These are phyloP conservation scores for Nannochloropsis oceanica DNA, from an alignment of 108 stramenopile species.

Conservation along the genomic window DNA sequence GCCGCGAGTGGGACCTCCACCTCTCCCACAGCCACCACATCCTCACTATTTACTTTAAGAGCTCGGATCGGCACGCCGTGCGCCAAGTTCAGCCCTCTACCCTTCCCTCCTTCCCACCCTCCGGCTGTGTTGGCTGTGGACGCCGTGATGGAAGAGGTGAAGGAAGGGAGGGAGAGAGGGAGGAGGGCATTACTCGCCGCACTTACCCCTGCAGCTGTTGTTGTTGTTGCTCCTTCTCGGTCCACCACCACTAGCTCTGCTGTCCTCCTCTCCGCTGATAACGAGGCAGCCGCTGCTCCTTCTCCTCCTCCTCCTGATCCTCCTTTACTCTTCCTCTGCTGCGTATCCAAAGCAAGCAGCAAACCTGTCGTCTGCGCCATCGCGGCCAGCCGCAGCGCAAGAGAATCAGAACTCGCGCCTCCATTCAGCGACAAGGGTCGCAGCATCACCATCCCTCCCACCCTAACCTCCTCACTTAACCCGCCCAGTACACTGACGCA, in stretches of 20 bases:
- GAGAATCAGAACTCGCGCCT: background rate
- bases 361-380: background rate
- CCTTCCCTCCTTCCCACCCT: background rate
- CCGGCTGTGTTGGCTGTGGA: background rate
- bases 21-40: background rate
- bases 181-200: background rate
- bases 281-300: background rate
- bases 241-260: background rate
- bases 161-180: background rate
- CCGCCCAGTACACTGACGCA: background rate
- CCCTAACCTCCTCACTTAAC: background rate
- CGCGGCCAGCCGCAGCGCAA: background rate
- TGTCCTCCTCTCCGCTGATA: background rate
- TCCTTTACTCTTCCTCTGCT: background rate
- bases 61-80: background rate
- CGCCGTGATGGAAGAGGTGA: background rate
- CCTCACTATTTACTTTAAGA: background rate
- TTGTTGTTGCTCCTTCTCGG: background rate
- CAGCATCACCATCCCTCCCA: background rate
- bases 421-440: background rate
- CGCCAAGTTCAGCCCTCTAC: background rate
- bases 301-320: background rate
- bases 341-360: background rate
- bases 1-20: background rate
- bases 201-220: background rate